Base-by-base conservation (phyloP, 2,329 filamentous ascomycete species). In the Fusarium torulosum region DNA sequence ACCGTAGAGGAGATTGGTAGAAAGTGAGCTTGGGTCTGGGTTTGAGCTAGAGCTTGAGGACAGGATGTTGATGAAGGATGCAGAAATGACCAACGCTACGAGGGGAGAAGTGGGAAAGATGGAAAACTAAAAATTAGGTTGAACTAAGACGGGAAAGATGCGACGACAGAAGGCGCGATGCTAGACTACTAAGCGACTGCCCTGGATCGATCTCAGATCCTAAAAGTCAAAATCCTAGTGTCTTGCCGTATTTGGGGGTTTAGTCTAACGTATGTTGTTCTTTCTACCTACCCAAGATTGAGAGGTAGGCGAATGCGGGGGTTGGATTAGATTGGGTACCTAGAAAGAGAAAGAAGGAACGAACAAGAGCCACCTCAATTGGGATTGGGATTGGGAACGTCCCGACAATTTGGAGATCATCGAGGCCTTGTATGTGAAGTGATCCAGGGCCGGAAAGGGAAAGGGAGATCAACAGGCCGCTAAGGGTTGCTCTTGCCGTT, bases 391-490 rank as follows among this genome's bases (percentile, higher is more conserved):
- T 49, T 52, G 15, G 52, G 45, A 29, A 45, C 29, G n/a, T 53
- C 41, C 45, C 35, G 52, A 53, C 35, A 67, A 44, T 20, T 66
- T 66, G 29, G 57, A 38, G 52, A 54, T 62, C 53, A 53, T 14
- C 7, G 38, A 37, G 19, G 33, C 37, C 49, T 15, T 33, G 31
- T 53, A 38, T 45, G 35, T 57, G 53, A 54, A 63, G 57, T 44
- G 59, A 52, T 49, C 62, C 50, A 29, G 63, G 59, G 56, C 56
- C 42, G 66, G 63, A 53, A 67, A 56, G 37, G 42, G 47, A 42
- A 51, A 66, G 52, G 59, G 64, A 73, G 67, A 72, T 69, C 67
- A 53, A 66, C 56, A 45, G 60, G 67, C 59, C 71, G 63, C 71
- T 71, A 72, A 70, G 59, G 60, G 47, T 47, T 69, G 51, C 45